A percentile compares a stretch with the other conserved stretches of the same genome.
Conservation (phyloP, 139 green algal species). For the Dunaliella primolecta region DNA sequence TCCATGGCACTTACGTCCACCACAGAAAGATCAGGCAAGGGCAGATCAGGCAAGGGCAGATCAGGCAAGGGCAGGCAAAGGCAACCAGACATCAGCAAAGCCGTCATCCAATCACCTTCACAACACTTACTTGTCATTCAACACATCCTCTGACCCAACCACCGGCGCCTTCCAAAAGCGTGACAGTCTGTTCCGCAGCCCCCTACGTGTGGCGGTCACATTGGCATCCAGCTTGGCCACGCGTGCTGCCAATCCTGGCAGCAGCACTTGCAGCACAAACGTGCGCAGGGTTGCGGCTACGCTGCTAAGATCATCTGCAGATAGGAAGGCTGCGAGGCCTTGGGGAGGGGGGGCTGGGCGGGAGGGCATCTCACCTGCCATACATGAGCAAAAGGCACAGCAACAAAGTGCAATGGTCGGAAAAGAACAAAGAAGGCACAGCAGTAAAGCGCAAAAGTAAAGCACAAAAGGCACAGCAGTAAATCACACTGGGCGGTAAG, state of each 20-base stretch:
- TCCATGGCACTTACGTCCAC: too few species aligned
- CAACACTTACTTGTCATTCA: slow-evolving; percentile 29
- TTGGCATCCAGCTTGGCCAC: slow-evolving; percentile 42
- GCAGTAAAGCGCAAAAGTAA: too few species aligned
- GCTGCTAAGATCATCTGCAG: slow-evolving; percentile 14
- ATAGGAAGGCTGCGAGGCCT: slow-evolving; percentile 39
- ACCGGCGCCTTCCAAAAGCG: slow-evolving; percentile 65
- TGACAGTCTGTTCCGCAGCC: slow-evolving; percentile 86
- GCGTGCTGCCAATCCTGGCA: slow-evolving; percentile 49
- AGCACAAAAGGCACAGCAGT: too few species aligned
- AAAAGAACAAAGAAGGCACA: too few species aligned
- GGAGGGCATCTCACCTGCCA: slow-evolving; percentile 36
- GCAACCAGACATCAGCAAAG: not conserved
- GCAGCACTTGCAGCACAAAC: slow-evolving; percentile 34
- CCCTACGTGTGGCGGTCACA: slow-evolving; percentile 61
- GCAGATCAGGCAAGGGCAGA: not conserved
- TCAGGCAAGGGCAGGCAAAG: not conserved
- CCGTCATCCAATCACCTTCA: too few species aligned
- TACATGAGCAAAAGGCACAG: too few species aligned
- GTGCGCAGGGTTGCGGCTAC: slow-evolving; percentile 18
- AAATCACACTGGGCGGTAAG: too few species aligned
- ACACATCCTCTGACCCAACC: slow-evolving; percentile 21
- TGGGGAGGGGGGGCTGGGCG: slow-evolving; percentile 28
- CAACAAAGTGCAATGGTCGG: too few species aligned
- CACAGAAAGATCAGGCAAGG: too few species aligned